Conservation (phyloP, 179 eudicot genomes). For the Drosera spatulata region DNA sequence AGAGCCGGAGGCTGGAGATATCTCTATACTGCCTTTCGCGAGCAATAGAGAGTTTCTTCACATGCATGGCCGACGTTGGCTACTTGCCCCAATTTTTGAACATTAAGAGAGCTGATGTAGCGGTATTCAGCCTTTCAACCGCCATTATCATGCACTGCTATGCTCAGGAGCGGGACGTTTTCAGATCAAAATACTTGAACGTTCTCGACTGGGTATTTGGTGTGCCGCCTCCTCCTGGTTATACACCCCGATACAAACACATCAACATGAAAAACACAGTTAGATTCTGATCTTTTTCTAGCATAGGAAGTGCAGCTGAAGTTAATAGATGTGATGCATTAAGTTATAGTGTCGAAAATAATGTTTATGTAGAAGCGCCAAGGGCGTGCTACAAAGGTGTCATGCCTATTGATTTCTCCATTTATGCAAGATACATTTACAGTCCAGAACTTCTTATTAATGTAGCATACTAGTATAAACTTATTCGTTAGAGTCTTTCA, state of each 20-base stretch:
- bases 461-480: too few relatives aligned
- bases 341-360: too few relatives aligned
- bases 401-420: too few relatives aligned
- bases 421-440: too few relatives aligned
- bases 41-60: slow-evolving; percentile 94
- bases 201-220: slow-evolving; percentile 99
- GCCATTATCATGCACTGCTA: slow-evolving; percentile 97
- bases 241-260: slow-evolving; percentile 50
- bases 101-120: slow-evolving; percentile 78
- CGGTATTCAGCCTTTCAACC: slow-evolving; percentile 81
- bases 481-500: too few relatives aligned
- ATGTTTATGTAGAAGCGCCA: too few relatives aligned
- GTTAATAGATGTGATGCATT: too few relatives aligned
- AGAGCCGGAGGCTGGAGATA: slow-evolving; percentile 92
- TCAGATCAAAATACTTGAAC: slow-evolving; percentile 83
- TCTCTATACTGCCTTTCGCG: slow-evolving; percentile 93
- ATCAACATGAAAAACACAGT: neutral
- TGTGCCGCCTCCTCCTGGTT: slow-evolving; percentile 68
- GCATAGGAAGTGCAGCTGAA: too few relatives aligned
- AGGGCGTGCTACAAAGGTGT: too few relatives aligned
- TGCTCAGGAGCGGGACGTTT: slow-evolving; percentile 90
- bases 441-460: too few relatives aligned
- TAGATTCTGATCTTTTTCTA: too few relatives aligned
- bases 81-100: slow-evolving; percentile 56
- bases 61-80: slow-evolving; percentile 74